Percentiles rank a stretch among this genome's conserved stretches.
phyloP scores from a whole-genome alignment of 2,329 filamentous ascomycete genomes.

The Xylaria arbuscula region DNA sequence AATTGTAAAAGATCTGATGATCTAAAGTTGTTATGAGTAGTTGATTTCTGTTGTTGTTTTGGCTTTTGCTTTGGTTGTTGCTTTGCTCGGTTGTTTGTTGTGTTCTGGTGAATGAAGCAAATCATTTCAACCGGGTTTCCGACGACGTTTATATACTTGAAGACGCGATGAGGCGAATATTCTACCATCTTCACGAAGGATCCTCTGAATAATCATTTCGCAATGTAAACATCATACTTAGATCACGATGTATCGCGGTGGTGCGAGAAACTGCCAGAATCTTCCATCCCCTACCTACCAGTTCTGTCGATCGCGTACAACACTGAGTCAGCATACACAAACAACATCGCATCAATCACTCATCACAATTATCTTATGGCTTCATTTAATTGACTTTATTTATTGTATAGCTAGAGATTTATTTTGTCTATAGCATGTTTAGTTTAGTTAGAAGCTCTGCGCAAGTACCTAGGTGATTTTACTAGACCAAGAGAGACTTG shows the following conservation, averaged over 20 bases:
- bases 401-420: not conserved
- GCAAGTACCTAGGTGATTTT: too few species aligned
- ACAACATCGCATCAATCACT: not conserved
- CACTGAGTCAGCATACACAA: not conserved
- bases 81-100: slow-evolving; percentile 29
- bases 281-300: slow-evolving; percentile 41
- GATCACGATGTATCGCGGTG: slow-evolving; percentile 46
- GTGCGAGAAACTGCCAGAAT: slow-evolving; percentile 46
- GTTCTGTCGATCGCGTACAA: not conserved
- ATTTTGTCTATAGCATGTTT: too few species aligned
- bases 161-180: slow-evolving; percentile 31
- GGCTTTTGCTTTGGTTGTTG: slow-evolving; percentile 32
- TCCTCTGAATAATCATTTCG: slow-evolving; percentile 39
- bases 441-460: too few species aligned
- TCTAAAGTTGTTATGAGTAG: slow-evolving; percentile 34
- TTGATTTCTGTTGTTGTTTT: slow-evolving; percentile 40
- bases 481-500: not conserved
- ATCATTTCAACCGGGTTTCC: slow-evolving; percentile 30
- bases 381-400: not conserved
- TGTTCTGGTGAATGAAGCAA: slow-evolving; percentile 47
- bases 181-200: slow-evolving; percentile 48
- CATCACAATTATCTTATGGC: not conserved
- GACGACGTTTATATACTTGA: slow-evolving; percentile 49
- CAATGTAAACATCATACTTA: slow-evolving; percentile 35
- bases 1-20: slow-evolving; percentile 36